phyloP scores from a whole-genome alignment of 2,329 filamentous ascomycete genomes.

The Sclerotinia subarctica region DNA sequence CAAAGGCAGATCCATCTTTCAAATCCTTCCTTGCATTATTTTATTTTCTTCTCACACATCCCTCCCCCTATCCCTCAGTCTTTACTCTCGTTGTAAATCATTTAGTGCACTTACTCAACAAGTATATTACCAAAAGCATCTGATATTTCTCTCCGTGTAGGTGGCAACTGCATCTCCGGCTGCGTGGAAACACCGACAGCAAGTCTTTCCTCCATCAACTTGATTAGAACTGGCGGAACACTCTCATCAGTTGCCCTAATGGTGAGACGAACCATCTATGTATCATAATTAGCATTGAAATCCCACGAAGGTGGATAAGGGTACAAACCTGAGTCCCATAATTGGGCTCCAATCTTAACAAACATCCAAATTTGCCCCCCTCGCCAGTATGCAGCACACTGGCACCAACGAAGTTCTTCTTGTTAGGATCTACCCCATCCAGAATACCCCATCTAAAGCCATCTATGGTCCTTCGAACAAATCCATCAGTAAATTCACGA shows the following conservation, averaged over 20 bases:
- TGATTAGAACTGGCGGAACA: constrained; percentile 76
- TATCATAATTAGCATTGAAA: not conserved
- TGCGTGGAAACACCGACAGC: constrained; percentile 46
- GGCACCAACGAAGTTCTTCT: constrained; percentile 89
- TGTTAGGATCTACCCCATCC: constrained; percentile 83
- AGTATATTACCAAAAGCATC: constrained; percentile 38
- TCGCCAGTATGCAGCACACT: constrained; percentile 80
- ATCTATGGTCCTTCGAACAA: constrained; percentile 69
- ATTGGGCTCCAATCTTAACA: constrained; percentile 92
- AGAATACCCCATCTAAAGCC: constrained; percentile 90
- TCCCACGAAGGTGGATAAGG: not conserved
- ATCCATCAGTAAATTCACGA: constrained; percentile 65
- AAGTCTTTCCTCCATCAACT: constrained; percentile 82
- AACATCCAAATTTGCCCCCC: constrained; percentile 88
- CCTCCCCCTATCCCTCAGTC: not conserved
- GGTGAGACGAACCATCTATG: constrained; percentile 90
- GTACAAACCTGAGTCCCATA: constrained; percentile 77
- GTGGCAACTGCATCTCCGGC: constrained; percentile 28
- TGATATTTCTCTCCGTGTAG: constrained; percentile 36
- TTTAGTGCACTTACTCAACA: constrained; percentile 21
- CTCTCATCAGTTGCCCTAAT: constrained; percentile 90
- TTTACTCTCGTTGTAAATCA: not conserved
- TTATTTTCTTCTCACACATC: not conserved
- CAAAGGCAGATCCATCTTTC: not conserved
- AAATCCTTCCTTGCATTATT: not conserved